A percentile compares a stretch with the other conserved stretches of the same genome.
Conservation (phyloP, 2,329 filamentous ascomycete genomes). For the Emericellopsis atlantica region DNA sequence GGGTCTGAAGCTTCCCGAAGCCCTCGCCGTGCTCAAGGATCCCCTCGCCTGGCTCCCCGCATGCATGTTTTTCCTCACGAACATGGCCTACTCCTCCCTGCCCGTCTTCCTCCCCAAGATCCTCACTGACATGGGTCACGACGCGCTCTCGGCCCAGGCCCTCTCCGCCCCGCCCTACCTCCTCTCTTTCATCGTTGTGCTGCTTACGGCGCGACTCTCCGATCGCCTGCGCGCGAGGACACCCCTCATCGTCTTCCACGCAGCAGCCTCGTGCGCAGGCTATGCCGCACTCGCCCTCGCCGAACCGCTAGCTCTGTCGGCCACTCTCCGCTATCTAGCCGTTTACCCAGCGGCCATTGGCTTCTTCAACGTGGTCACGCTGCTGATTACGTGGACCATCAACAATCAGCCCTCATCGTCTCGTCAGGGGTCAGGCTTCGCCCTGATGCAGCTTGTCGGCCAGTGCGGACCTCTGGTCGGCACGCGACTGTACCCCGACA, state of each 20-base stretch:
- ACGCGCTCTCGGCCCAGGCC: conserved; percentile 55
- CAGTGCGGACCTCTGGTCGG: conserved; percentile 68
- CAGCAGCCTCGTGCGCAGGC: conserved; percentile 50
- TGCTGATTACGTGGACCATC: conserved; percentile 79
- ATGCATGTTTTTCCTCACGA: conserved; percentile 75
- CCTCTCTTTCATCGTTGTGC: conserved; percentile 57
- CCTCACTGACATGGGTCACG: conserved; percentile 63
- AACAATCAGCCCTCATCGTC: conserved; percentile 67
- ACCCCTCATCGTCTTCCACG: conserved; percentile 54
- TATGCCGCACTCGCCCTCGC: conserved; percentile 49
- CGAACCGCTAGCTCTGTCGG: conserved; percentile 26
- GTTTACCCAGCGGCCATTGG: conserved; percentile 69
- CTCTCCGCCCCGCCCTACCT: conserved; percentile 76
- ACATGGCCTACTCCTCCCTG: conserved; percentile 78
- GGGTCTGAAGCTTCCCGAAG: conserved; percentile 41
- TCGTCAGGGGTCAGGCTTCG: conserved; percentile 64
- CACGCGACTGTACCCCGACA: conserved; percentile 49
- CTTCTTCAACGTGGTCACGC: conserved; percentile 73
- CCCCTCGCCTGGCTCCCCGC: conserved; percentile 53
- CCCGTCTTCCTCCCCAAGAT: conserved; percentile 82
- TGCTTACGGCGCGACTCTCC: conserved; percentile 60
- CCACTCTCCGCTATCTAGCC: conserved; percentile 53
- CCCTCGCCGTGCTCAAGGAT: conserved; percentile 30
- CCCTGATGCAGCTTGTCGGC: conserved; percentile 68
- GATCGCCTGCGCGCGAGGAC: conserved; percentile 53